Conservation (phyloP, 192 early-diverging fungal genomes). For the Backusella mclennaniae region DNA sequence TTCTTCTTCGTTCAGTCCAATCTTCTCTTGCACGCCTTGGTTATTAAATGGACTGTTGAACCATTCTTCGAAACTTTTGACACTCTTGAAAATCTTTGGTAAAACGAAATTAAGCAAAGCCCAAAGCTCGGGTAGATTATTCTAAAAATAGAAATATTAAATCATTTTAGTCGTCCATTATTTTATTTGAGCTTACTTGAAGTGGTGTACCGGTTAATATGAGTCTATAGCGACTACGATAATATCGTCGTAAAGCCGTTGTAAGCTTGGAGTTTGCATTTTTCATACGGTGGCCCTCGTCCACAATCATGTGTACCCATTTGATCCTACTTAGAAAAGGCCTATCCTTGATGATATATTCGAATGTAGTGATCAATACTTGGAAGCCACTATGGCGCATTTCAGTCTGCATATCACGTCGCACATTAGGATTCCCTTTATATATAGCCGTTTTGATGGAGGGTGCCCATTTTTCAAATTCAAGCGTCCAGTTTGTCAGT, state of each 20-base stretch:
- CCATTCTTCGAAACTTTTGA: slow-evolving; percentile 98
- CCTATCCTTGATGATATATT: slow-evolving; percentile 94
- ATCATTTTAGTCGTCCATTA: neutral
- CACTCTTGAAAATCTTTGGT: slow-evolving; percentile 95
- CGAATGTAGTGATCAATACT: slow-evolving; percentile 96
- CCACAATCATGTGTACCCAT: slow-evolving; percentile 99
- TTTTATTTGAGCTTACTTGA: slow-evolving; percentile 51
- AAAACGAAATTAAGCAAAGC: slow-evolving; percentile 94
- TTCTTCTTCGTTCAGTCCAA: slow-evolving; percentile 98
- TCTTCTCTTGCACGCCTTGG: slow-evolving; percentile 78
- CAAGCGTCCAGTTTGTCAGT: slow-evolving; percentile 94
- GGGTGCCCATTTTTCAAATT: slow-evolving; percentile 99
- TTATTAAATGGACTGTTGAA: slow-evolving; percentile 96
- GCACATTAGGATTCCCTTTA: slow-evolving; percentile 82
- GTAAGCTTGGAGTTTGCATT: slow-evolving; percentile 90
- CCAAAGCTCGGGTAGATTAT: slow-evolving; percentile 98
- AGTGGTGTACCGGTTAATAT: slow-evolving; percentile 98
- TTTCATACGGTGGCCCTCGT: slow-evolving; percentile 99
- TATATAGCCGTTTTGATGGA: slow-evolving; percentile 84
- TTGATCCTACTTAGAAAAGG: slow-evolving; percentile 85
- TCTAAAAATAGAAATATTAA: slow-evolving; percentile 44
- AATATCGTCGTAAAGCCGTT: slow-evolving; percentile 80
- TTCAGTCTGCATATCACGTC: slow-evolving; percentile 67
- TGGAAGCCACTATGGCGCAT: slow-evolving; percentile 87
- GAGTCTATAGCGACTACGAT: slow-evolving; percentile 87